Base-by-base conservation (phyloP, 1,284 basidiomycete genomes). In the Ustilago loliicola region DNA sequence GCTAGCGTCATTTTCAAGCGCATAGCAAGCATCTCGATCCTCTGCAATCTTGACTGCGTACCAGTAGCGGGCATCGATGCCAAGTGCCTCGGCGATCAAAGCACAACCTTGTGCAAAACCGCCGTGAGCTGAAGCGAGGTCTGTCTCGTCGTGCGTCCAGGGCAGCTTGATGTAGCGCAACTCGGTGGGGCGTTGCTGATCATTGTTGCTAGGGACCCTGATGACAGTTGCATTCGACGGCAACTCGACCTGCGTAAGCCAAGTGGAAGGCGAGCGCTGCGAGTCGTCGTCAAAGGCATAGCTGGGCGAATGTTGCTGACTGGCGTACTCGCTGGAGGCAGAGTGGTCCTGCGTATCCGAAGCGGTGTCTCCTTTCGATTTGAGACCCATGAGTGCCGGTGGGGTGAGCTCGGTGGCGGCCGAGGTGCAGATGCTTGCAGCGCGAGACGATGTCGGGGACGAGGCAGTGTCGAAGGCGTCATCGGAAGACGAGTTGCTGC, bases 111-210 rank as follows among this genome's bases (percentile, higher is more conserved):
- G 74, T 15, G 66, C 63, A 59, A 84, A 84, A 4, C 83, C 83
- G 11, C 83, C 81, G 5, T 68, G 68, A 4, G 47, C 47, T 3
- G 61, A 52, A 11, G 81, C 79, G n/a, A 84, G 68, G 13, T 83
- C 82, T 5, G 79, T 77, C 66, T 84, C 80, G 56, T 84, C 83
- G 87, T 98, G 96, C 38, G 94, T 95, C 96, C 96, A 98, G 58
- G 91, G 90, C 30, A 98, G 90, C 87, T 97, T 96, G 86, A 95
- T 91, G 86, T 98, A 98, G 42, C 80, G 78, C 40, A 80, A 55
- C n/a, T 75, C 62, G 51, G 52, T 38, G 21, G 47, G 66, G 6
- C 67, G 66, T 10, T 61, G 56, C 15, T 45, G 42, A 9, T 57
- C 40, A 2, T 68, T 64, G 45, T 50, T 65, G 45, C 65, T 57